Conservation (phyloP, 2,329 filamentous ascomycete species). For the Sporothrix pallida region DNA sequence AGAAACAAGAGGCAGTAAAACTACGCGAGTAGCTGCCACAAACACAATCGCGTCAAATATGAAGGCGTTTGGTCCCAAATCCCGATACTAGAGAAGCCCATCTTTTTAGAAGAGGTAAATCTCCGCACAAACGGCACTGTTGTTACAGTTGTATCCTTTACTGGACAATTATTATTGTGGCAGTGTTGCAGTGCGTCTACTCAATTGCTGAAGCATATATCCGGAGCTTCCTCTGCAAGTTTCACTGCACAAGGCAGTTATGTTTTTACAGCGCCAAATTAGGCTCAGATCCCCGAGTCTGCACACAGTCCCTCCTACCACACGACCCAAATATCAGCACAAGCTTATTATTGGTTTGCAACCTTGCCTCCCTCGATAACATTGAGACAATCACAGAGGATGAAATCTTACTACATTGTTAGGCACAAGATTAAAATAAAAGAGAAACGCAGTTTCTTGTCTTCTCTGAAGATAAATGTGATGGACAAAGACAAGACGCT, state of each 20-base stretch:
- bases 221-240: neutral
- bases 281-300: too few species aligned
- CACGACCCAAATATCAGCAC: neutral
- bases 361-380: neutral
- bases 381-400: neutral
- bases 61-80: neutral
- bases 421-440: neutral
- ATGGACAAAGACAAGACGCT: neutral
- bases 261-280: too few species aligned
- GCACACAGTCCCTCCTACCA: neutral
- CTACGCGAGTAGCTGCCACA: neutral
- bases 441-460: neutral
- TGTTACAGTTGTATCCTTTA: too few species aligned
- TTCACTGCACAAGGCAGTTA: too few species aligned
- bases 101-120: neutral
- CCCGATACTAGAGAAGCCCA: neutral
- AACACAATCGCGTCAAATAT: neutral
- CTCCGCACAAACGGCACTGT: too few species aligned
- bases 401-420: neutral
- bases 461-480: neutral
- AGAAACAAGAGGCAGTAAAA: neutral
- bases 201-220: too few species aligned
- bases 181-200: neutral
- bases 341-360: neutral
- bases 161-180: too few species aligned